Evolutionary conservation across 2,329 filamentous ascomycete genomes (phyloP).

Genomic region (Scedosporium boydii): DNA sequence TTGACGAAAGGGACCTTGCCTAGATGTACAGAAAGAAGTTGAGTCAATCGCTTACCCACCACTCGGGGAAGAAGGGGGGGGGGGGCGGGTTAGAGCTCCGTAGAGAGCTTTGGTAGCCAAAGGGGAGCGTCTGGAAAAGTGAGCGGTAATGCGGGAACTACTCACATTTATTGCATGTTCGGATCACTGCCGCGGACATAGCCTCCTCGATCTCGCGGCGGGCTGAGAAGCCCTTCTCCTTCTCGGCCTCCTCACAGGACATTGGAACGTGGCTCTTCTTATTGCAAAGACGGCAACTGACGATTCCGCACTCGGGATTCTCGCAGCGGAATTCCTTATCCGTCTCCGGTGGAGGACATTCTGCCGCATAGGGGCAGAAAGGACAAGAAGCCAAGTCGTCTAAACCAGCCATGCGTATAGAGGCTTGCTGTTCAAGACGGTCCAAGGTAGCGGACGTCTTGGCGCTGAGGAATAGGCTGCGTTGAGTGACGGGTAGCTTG

Average conservation of each 20-base stretch:
- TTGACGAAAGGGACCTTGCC: constrained; percentile 66
- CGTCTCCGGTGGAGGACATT: constrained; percentile 56
- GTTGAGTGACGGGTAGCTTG: constrained; percentile 47
- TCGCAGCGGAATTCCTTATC: constrained; percentile 68
- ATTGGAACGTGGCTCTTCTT: constrained; percentile 61
- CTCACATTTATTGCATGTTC: constrained; percentile 60
- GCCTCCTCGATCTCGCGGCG: constrained; percentile 71
- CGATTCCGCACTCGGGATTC: constrained; percentile 51
- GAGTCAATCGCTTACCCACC: not conserved
- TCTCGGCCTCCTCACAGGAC: constrained; percentile 57
- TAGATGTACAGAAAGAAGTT: constrained; percentile 29
- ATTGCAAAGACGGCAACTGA: constrained; percentile 61
- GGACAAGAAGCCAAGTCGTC: constrained; percentile 68
- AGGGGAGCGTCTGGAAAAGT: not conserved
- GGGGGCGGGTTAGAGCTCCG: not conserved
- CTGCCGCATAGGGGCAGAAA: constrained; percentile 72
- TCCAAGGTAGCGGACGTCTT: constrained; percentile 54
- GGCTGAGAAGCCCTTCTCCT: constrained; percentile 48
- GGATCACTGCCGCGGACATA: constrained; percentile 70
- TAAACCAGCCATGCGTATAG: constrained; percentile 59
- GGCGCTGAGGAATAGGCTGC: constrained; percentile 46
- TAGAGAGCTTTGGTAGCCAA: not conserved
- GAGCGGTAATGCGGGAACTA: constrained; percentile 7
- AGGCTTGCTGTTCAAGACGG: constrained; percentile 60
- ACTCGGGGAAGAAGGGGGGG: too few species aligned